Conservation (phyloP, 2,329 filamentous ascomycete species). For the Fonsecaea nubica region DNA sequence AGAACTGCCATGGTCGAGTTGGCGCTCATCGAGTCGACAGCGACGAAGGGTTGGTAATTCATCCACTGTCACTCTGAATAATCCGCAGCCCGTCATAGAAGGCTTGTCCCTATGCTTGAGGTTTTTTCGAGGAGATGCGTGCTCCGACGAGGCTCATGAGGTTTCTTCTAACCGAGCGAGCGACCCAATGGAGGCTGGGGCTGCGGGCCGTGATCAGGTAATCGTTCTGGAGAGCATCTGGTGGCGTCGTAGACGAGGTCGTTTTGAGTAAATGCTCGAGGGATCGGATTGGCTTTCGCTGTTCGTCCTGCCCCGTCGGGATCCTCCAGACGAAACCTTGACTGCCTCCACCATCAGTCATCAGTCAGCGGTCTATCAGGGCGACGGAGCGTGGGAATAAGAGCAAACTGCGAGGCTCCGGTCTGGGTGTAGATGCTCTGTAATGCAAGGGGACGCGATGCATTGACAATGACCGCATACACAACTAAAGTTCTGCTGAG, state of each 20-base stretch:
- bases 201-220: neutral
- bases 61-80: neutral
- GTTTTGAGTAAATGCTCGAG: neutral
- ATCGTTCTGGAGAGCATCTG: neutral
- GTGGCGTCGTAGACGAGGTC: neutral
- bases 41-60: conserved; percentile 2
- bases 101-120: neutral
- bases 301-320: neutral
- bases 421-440: neutral
- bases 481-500: neutral
- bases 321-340: neutral
- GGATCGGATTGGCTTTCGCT: neutral
- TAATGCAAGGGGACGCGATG: neutral
- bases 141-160: neutral
- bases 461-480: neutral
- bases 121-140: neutral
- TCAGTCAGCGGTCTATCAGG: conserved; percentile 17
- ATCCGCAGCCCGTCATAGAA: neutral
- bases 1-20: neutral
- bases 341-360: conserved; percentile 15
- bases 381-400: neutral
- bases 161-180: conserved; percentile 24
- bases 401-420: neutral
- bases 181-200: conserved; percentile 20
- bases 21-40: neutral